phyloP scores from a whole-genome alignment of 192 early-diverging fungal species.

The Lobosporangium transversale region DNA sequence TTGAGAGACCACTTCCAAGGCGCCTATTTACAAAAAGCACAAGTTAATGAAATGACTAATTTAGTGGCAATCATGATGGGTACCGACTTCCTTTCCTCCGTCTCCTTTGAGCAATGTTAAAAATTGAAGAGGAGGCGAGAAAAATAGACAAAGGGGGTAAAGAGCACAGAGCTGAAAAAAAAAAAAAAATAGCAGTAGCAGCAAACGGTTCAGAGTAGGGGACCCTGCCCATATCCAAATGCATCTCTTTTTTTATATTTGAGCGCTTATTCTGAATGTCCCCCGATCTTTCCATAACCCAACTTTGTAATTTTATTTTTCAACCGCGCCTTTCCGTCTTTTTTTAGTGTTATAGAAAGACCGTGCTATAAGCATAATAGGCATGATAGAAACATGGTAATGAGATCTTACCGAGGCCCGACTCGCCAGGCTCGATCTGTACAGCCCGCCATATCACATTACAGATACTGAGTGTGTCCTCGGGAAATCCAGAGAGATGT shows the following conservation, averaged over 20 bases:
- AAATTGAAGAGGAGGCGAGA: no score
- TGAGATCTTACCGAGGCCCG: conserved; percentile 45
- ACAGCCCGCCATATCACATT: conserved; percentile 48
- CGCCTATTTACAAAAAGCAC: conserved; percentile 6
- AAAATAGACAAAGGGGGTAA: no score
- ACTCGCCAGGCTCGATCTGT: conserved; percentile 50
- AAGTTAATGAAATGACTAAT: background rate
- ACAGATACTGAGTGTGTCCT: conserved; percentile 38
- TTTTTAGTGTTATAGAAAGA: background rate
- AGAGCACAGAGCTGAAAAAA: background rate
- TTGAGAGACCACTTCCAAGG: conserved; percentile 38
- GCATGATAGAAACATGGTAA: background rate
- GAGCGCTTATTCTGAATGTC: background rate
- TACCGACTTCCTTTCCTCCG: no score
- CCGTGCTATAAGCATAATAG: background rate
- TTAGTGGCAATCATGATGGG: background rate
- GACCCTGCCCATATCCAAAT: conserved; percentile 9
- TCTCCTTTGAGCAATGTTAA: no score
- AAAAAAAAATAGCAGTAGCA: background rate
- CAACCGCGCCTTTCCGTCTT: background rate
- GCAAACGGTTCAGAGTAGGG: no score
- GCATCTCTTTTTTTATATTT: conserved; percentile 8
- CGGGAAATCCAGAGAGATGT: conserved; percentile 40
- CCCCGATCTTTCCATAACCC: background rate
- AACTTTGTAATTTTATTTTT: background rate